Base-by-base conservation (phyloP, 169 alveolate species). In the Sarcocystis neurona region DNA sequence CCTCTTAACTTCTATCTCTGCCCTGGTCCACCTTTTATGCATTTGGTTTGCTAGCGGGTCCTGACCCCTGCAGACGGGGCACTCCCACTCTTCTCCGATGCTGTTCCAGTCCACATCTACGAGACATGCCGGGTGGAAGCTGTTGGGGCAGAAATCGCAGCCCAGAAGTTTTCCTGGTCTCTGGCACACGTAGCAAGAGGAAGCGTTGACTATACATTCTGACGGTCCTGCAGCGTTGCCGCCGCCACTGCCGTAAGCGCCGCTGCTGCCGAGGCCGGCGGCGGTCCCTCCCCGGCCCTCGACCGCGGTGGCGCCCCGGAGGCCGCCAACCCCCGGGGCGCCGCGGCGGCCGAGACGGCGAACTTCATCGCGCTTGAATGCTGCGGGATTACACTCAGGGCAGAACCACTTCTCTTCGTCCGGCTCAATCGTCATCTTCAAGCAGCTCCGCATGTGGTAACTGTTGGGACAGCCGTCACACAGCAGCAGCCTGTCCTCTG, bases 381-480 rank as follows among this genome's bases (percentile, higher is more conserved):
- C 96, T 66, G 96, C 94, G 20, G 97, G 98, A 39, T 95, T 94
- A 91, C 98, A 96, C 90, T 94, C 95, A 27, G 98, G 97, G 86
- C 98, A 96, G 68, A 91, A 95, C 97, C 98, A 96, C 91, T 94
- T 95, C 85, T 95, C 97, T 0, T 94, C 91, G 68, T 95, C 97
- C 0, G 97, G 96, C 95, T 74, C 87, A n/a, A 85, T 68, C 39
- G 88, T 66, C 47, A 82, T 39, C 80, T 74, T 91, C 75, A 96
- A 91, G 89, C 98, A 96, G 27, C 95, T 90, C 41, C 95, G 93
- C 85, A 85, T 70, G 90, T 96, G 98, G 74, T 95, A 95, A 75
- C 97, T 94, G 92, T 96, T 95, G 10, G 98, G 98, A n/a, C 98
- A 96, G 66, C 98, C 98, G 90, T 96, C 98, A 66, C 98, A 96